Percentiles rank a stretch among this genome's conserved stretches.
Evolutionary conservation across 352 stramenopile species (phyloP).

Genomic region (Globisporangium parvum): DNA sequence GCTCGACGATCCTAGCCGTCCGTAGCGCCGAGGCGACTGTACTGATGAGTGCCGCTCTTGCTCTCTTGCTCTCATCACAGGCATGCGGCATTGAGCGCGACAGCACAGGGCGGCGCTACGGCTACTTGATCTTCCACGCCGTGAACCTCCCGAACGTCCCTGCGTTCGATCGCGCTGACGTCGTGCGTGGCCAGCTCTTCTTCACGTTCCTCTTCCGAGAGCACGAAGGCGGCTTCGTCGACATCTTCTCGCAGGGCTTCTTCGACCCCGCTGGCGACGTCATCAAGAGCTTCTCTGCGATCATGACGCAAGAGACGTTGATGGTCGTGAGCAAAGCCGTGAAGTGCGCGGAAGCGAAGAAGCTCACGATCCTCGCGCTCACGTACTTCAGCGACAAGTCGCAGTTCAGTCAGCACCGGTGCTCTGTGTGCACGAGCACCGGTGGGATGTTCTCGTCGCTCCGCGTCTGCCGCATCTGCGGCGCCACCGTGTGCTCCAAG

Average conservation of each 20-base stretch:
- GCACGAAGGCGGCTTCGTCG: constrained; percentile 22
- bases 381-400: constrained; percentile 24
- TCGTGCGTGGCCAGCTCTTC: constrained; percentile 28
- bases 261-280: constrained; percentile 38
- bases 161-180: constrained; percentile 19
- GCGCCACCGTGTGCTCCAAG: constrained; percentile 29
- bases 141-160: constrained; percentile 37
- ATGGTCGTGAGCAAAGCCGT: constrained; percentile 30
- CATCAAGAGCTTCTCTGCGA: constrained; percentile 18
- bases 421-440: constrained; percentile 1
- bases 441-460: constrained; percentile 12
- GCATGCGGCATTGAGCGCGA: constrained; percentile 34
- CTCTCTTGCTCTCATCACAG: constrained; percentile 19
- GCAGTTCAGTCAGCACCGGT: constrained; percentile 1
- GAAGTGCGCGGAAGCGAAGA: constrained; percentile 44
- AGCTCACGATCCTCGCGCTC: constrained; percentile 36
- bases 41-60: constrained; percentile 11
- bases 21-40: too few relatives aligned
- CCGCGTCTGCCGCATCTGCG: constrained; percentile 36
- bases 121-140: constrained; percentile 42
- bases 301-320: constrained; percentile 20
- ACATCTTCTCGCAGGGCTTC: constrained; percentile 34
- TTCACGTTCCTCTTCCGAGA: constrained; percentile 35
- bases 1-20: too few relatives aligned
- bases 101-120: constrained; percentile 20